Base-by-base conservation (phyloP, 2,329 filamentous ascomycete species). In the Alternaria angustiovoidea region DNA sequence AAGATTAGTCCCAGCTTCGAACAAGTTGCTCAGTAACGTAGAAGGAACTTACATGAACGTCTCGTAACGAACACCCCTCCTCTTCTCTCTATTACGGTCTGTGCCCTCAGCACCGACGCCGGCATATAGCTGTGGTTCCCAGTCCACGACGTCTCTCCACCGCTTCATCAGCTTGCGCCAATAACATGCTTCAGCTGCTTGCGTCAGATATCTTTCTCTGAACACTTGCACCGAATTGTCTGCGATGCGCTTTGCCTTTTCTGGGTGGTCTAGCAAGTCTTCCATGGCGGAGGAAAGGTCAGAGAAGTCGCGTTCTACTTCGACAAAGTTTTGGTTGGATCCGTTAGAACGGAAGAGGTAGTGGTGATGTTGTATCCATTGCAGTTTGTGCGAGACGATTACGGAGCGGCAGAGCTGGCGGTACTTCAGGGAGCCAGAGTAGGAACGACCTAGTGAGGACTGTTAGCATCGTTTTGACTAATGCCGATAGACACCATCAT, bases 381-480 rank as follows among this genome's bases (percentile, higher is more conserved):
- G 70, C 5, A 73, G 64, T 59, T 76, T 75, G 69, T 77, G 75
- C 9, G 69, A 67, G 57, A 77, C 63, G 49, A 76, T 69, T 41
- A 76, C 74, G 42, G 74, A 76, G 61, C 70, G 70, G 71, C 85
- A 87, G 65, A 83, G 83, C 51, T 85, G 81, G 9, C 84, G 78
- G 63, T 86, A 86, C 67, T 86, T 85, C 20, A 83, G 79, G 4
- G 82, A 80, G 12, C 84, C 84, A 2, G 84, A 86, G 75, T 85
- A 86, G 59, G 65, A 70, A 26, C 75, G 69, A 8, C 75, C 74
- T 77, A 11, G 16, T 5, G 7, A n/a, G 18, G 44, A n/a, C 47
- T 59, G 63, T 71, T 63, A 71, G 66, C 47, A 28, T 44, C 9
- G 41, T n/a, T 16, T 47, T 20, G 20, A 4, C 8, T 32, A 24